Evolutionary conservation across 345 rosid species (phyloP).

Genomic region (Corchorus olitorius): DNA sequence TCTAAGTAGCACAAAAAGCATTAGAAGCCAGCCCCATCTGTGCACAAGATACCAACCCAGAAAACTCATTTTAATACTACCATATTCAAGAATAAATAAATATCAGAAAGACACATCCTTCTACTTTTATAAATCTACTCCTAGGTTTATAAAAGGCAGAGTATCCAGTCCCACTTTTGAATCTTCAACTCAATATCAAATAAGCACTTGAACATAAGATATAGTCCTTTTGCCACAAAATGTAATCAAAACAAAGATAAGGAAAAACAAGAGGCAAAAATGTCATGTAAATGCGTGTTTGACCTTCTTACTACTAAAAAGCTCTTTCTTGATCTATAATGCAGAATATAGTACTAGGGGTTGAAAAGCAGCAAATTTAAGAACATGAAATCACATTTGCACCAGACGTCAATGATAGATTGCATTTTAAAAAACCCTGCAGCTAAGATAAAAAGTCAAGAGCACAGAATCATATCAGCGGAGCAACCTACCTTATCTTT

Average conservation of each 20-base stretch:
- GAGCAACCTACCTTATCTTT: constrained; percentile 81
- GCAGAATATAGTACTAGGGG: background rate
- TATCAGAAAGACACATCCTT: constrained; percentile 1
- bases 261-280: background rate
- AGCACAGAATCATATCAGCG: background rate
- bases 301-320: background rate
- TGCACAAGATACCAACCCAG: background rate
- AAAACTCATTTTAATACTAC: background rate
- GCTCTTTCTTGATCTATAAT: background rate
- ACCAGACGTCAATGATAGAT: background rate
- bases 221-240: background rate
- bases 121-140: constrained; percentile 8
- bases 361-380: background rate
- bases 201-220: background rate
- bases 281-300: background rate
- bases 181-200: background rate
- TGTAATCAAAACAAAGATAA: background rate
- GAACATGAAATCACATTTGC: constrained; percentile 3
- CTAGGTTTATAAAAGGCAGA: background rate
- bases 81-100: constrained; percentile 3
- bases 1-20: background rate
- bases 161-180: constrained; percentile 4
- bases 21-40: background rate
- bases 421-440: background rate
- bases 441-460: background rate